Percentiles rank a stretch among this genome's conserved stretches.
Conservation (phyloP, 805 yeast genomes). For the Cyberlindnera xylosilytica region DNA sequence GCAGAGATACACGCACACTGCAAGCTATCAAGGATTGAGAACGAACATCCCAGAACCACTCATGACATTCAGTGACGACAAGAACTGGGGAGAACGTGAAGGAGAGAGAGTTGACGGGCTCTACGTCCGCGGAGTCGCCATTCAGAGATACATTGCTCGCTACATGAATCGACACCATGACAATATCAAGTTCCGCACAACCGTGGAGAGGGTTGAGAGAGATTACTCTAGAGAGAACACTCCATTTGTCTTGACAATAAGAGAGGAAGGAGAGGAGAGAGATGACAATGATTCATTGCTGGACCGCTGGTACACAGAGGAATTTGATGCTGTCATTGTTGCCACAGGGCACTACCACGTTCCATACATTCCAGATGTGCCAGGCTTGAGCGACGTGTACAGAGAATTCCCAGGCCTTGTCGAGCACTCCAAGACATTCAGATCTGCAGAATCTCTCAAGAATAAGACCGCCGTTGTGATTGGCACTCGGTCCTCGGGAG, state of each 20-base stretch:
- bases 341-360: slow-evolving; percentile 57
- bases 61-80: slow-evolving; percentile 44
- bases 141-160: slow-evolving; percentile 48
- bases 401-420: slow-evolving; percentile 19
- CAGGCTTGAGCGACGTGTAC: slow-evolving; percentile 39
- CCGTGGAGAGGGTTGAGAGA: slow-evolving; percentile 37
- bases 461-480: slow-evolving; percentile 46
- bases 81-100: slow-evolving; percentile 30
- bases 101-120: slow-evolving; percentile 35
- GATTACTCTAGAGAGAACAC: slow-evolving; percentile 14
- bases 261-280: slow-evolving; percentile 25
- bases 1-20: slow-evolving; percentile 30
- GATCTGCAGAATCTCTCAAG: slow-evolving; percentile 19
- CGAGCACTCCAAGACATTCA: slow-evolving; percentile 32
- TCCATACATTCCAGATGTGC: slow-evolving; percentile 49
- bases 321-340: slow-evolving; percentile 41
- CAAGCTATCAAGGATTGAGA: slow-evolving; percentile 29
- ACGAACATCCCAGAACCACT: slow-evolving; percentile 43
- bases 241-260: slow-evolving; percentile 31
- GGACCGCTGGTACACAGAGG: slow-evolving; percentile 38
- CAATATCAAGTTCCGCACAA: slow-evolving; percentile 30
- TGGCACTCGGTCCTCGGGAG: slow-evolving; percentile 69
- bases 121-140: slow-evolving; percentile 49
- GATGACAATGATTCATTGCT: slow-evolving; percentile 21
- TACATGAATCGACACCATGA: slow-evolving; percentile 37